phyloP scores from a whole-genome alignment of 805 yeast genomes.

The Scheffersomyces amazonensis region DNA sequence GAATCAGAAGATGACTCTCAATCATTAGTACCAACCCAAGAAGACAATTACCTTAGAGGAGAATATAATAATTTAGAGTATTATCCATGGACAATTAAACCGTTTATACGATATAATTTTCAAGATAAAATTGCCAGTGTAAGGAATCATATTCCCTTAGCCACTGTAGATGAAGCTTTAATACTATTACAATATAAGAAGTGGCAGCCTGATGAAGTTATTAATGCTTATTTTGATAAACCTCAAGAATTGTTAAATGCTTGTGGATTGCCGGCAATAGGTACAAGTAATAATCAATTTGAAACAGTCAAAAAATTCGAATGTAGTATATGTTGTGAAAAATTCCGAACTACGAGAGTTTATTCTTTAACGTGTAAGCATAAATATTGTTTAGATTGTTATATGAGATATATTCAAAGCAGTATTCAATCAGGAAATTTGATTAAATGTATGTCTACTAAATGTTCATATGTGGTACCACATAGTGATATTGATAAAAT shows the following conservation, averaged over 20 bases:
- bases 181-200: constrained; percentile 33
- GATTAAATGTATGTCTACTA: constrained; percentile 66
- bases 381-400: constrained; percentile 68
- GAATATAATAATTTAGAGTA: constrained; percentile 10
- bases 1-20: background rate
- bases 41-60: background rate
- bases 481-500: constrained; percentile 34
- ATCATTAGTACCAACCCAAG: background rate
- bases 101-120: constrained; percentile 21
- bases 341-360: constrained; percentile 25
- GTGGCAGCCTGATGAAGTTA: constrained; percentile 40
- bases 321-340: constrained; percentile 77
- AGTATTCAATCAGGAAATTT: constrained; percentile 41
- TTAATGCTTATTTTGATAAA: constrained; percentile 34
- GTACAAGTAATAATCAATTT: constrained; percentile 8
- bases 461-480: constrained; percentile 45
- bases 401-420: constrained; percentile 53
- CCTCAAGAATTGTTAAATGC: constrained; percentile 17
- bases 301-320: constrained; percentile 20
- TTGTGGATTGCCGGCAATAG: constrained; percentile 24
- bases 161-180: constrained; percentile 27
- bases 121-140: constrained; percentile 19
- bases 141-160: constrained; percentile 22
- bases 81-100: constrained; percentile 24
- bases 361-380: constrained; percentile 70